A percentile compares a stretch with the other conserved stretches of the same genome.
phyloP scores from a whole-genome alignment of 2,329 filamentous ascomycete species.

The Sporothrix inflata region DNA sequence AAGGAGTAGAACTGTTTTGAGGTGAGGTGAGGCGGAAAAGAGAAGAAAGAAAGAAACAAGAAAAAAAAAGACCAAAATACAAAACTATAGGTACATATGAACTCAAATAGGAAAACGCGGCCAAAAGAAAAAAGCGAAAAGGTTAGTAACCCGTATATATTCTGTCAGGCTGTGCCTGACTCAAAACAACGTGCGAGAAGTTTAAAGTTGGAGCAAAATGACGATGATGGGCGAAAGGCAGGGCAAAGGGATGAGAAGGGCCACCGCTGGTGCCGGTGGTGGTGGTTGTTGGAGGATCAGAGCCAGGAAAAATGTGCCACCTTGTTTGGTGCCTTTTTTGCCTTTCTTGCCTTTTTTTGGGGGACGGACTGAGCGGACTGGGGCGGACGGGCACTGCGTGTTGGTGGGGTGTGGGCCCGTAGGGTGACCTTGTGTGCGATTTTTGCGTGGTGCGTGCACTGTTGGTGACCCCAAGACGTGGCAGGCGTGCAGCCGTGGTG shows the following conservation, averaged over 20 bases:
- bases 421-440: neutral
- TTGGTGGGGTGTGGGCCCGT: slow-evolving; percentile 9
- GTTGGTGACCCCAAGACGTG: neutral
- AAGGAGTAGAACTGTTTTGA: neutral
- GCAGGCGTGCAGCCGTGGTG: neutral
- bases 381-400: neutral
- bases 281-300: slow-evolving; percentile 4
- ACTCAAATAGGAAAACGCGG: neutral
- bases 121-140: neutral
- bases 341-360: neutral
- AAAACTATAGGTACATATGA: neutral
- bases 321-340: neutral
- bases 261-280: neutral
- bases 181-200: neutral
- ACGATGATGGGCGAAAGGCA: slow-evolving; percentile 16
- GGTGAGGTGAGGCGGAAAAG: neutral
- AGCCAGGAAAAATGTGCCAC: slow-evolving; percentile 28
- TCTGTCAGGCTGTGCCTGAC: slow-evolving; percentile 11
- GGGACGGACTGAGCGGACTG: slow-evolving; percentile 11
- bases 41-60: neutral
- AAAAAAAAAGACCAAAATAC: neutral
- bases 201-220: slow-evolving; percentile 18
- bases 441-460: neutral
- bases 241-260: neutral
- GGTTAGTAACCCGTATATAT: neutral